A percentile compares a stretch with the other conserved stretches of the same genome.
Evolutionary conservation across 805 yeast species (phyloP).

Genomic region (Cephaloascus albidus): DNA sequence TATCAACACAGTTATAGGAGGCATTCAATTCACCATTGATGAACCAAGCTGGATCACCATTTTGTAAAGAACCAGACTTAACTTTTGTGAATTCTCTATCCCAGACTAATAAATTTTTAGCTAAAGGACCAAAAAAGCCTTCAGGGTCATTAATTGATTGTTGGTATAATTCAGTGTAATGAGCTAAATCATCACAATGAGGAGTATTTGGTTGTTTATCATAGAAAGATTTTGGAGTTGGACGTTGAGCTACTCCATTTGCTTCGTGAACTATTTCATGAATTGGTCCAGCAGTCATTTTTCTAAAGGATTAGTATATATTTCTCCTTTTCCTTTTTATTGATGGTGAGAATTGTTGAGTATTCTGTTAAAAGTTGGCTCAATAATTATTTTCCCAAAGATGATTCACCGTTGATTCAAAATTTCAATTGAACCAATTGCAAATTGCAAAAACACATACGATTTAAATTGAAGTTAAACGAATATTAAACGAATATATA

Average conservation of each 20-base stretch:
- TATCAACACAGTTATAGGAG: constrained; percentile 85
- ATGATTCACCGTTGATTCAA: too few relatives aligned
- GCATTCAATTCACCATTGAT: constrained; percentile 91
- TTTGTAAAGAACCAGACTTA: constrained; percentile 51
- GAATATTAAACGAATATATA: too few relatives aligned
- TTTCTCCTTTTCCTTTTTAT: too few relatives aligned
- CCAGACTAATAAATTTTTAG: constrained; percentile 70
- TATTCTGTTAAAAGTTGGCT: too few relatives aligned
- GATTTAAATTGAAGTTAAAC: too few relatives aligned
- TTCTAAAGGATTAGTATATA: too few relatives aligned
- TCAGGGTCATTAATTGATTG: constrained; percentile 76
- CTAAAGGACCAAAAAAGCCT: constrained; percentile 70
- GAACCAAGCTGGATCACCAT: constrained; percentile 89
- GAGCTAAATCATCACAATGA: constrained; percentile 49
- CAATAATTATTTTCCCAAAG: too few relatives aligned
- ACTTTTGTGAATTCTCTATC: constrained; percentile 65
- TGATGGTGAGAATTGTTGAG: too few relatives aligned
- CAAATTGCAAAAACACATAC: too few relatives aligned
- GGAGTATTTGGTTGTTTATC: constrained; percentile 54
- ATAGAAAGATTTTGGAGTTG: constrained; percentile 45
- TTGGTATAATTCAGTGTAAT: constrained; percentile 61
- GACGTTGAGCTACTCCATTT: constrained; percentile 36
- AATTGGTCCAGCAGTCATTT: constrained; percentile 5
- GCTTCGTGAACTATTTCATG: constrained; percentile 56
- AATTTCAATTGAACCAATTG: too few relatives aligned